Evolutionary conservation across 2,329 filamentous ascomycete genomes (phyloP), one percentile per base, ranked within the genome.

Genomic region (Cordyceps militaris): DNA sequence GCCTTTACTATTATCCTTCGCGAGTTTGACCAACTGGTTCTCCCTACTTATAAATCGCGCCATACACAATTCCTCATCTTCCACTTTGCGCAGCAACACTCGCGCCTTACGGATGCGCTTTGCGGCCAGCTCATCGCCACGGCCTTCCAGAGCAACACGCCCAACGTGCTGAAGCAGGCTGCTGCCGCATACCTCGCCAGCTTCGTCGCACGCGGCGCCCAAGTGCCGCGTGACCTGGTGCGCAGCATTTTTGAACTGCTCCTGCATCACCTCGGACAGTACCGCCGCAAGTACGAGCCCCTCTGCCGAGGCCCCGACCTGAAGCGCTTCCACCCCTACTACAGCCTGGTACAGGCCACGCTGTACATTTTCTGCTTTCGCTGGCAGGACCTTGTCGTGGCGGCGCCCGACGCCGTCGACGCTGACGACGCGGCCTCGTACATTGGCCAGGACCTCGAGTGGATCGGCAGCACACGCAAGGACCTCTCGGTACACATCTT

Each of bases 311-410:
- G 91, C 3, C 94, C 94, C 0, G 91, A 99, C 69, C 81, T 95
- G 58, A 85, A 87, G 61, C 86, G 88, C 48, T 96, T 93, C 68
- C 84, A 86, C 49, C 84, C 88, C 14, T 96, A 95, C 73, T 97
- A 97, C 70, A 86, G 89, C 19, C 84, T 91, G 49, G 85, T 88
- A n/a, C 92, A 97, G 71, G 91, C 91, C 1, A 78, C 95, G 3
- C 81, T 97, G 24, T 97, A 97, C 75, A 93, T 96, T 59, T 97
- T 96, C 68, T 99, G 94, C 76, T 99, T 99, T 78, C 86, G 94
- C 57, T 99, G 94, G 94, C 87, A 91, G 61, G 93, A 97, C 67
- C 79, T 99, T 48, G 87, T 90, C 57, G 77, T 82, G 21, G 80
- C 82, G 1, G 81, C 80, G 3, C 76, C 82, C 1, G 79, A 85